A percentile compares a stretch with the other conserved stretches of the same genome.
Evolutionary conservation across 83 land plant species (phyloP).

Genomic region (Thuja plicata): DNA sequence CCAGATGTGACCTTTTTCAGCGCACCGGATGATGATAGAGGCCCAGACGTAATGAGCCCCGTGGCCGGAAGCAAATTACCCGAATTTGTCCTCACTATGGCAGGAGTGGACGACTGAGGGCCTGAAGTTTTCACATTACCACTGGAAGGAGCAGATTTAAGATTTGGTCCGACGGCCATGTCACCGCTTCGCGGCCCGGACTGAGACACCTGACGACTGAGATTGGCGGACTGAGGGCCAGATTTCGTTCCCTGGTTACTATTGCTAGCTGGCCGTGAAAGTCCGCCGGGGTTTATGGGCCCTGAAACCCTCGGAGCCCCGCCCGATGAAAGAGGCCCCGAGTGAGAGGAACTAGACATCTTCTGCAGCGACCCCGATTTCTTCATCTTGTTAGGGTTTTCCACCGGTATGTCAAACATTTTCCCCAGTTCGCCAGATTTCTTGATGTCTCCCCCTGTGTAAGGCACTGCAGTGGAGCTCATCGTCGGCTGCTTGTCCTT

Average conservation of each 20-base stretch:
- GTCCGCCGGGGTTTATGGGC: constrained; percentile 9
- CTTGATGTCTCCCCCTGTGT: constrained; percentile 67
- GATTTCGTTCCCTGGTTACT: constrained; percentile 24
- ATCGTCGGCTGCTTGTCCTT: constrained; percentile 52
- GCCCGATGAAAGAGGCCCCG: constrained; percentile 27
- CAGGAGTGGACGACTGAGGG: constrained; percentile 48
- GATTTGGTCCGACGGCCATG: constrained; percentile 3
- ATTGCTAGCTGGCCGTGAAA: constrained; percentile 11
- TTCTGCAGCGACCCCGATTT: constrained; percentile 16
- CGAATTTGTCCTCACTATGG: constrained; percentile 39
- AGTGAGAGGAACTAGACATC: constrained; percentile 19
- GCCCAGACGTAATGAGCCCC: constrained; percentile 64
- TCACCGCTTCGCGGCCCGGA: constrained; percentile 63
- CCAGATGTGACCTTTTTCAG: constrained; percentile 33
- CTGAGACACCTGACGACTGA: constrained; percentile 15
- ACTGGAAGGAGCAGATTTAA: constrained; percentile 7
- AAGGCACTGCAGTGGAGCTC: constrained; percentile 50
- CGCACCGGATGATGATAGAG: constrained; percentile 28
- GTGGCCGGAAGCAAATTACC: constrained; percentile 50
- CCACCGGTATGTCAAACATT: constrained; percentile 59
- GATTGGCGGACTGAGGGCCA: constrained; percentile 14
- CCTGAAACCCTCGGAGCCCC: constrained; percentile 11
- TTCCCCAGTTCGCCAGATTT: constrained; percentile 67
- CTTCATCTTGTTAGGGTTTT: constrained; percentile 25
- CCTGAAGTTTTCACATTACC: constrained; percentile 51